Base-by-base conservation (phyloP, 2,329 filamentous ascomycete genomes). In the Ceratocystis diversiconidia region DNA sequence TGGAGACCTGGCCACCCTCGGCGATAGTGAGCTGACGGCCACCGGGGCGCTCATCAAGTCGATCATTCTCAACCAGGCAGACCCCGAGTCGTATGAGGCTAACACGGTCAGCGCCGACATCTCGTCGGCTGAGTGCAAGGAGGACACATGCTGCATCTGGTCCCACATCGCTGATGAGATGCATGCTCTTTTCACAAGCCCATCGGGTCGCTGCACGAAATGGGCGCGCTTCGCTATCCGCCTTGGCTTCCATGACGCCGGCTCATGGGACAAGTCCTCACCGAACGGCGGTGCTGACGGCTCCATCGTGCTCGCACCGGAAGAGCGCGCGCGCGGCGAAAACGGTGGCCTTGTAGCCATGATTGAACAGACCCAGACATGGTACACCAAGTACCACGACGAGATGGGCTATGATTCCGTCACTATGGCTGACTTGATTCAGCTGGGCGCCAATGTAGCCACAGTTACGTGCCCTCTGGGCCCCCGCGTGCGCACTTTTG, bases 371-470 rank as follows among this genome's bases (percentile, higher is more conserved):
- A 75, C 79, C 44, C 71, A 73, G 19, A 67, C 66, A 7, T 74
- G 80, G 67, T 76, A 77, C 67, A 62, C 71, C 44, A 76, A 78
- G 69, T 80, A 77, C 69, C 57, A 22, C 19, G 32, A 44, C 28
- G 44, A 44, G 15, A 7, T 62, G 3, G 74, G 75, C 57, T 72
- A 71, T 66, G 69, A 71, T n/a, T 28, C 55, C 1, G 75, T 84
- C 43, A 75, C 76, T 2, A 79, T 79, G 69, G 81, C 80, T 41
- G 82, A 85, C 69, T 73, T 84, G 6, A 77, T 82, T 44, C 80
- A 83, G 70, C 79, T 82, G 70, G 79, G 78, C 1, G 74, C 74
- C 73, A 80, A 73, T 66, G 75, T 81, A 50, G 81, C 78, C 22
- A 79, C 79, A 6, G 76, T 80, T 3, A 75, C 77, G 10, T 78